A percentile compares a stretch with the other conserved stretches of the same genome.
Conservation (phyloP, 257 asterid genomes). For the Nicotiana attenuata region DNA sequence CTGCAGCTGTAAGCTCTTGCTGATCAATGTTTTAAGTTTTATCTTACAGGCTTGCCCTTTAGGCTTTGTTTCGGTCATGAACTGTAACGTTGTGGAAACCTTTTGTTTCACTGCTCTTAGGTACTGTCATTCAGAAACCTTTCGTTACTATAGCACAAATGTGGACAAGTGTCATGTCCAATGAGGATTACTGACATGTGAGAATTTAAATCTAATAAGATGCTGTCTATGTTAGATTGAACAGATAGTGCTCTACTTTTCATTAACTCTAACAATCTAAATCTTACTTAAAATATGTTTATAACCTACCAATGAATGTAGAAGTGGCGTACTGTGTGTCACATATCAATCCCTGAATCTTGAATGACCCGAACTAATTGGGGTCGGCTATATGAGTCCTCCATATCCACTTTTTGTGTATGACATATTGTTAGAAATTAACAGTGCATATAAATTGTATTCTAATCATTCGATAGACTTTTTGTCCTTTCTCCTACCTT, state of each 20-base stretch:
- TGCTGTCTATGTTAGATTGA: not conserved
- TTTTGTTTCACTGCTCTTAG: not conserved
- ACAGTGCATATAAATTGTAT: not conserved
- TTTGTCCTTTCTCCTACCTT: not conserved
- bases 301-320: not conserved
- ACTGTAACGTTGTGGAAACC: not conserved
- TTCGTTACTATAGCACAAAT: not conserved
- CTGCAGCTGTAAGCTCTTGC: constrained; percentile 73
- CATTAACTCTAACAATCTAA: not conserved
- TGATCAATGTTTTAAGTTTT: constrained; percentile 12
- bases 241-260: not conserved
- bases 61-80: not conserved
- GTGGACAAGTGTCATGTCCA: not conserved
- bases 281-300: not conserved
- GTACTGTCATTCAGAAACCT: not conserved
- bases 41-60: not conserved
- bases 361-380: not conserved
- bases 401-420: not conserved
- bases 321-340: not conserved
- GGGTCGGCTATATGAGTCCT: not conserved
- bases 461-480: not conserved
- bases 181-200: not conserved
- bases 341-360: not conserved
- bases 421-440: constrained; percentile 1
- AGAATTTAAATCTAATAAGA: not conserved